Evolutionary conservation across 495 filamentous ascomycete species (phyloP).

Genomic region (Neurospora sp.): DNA sequence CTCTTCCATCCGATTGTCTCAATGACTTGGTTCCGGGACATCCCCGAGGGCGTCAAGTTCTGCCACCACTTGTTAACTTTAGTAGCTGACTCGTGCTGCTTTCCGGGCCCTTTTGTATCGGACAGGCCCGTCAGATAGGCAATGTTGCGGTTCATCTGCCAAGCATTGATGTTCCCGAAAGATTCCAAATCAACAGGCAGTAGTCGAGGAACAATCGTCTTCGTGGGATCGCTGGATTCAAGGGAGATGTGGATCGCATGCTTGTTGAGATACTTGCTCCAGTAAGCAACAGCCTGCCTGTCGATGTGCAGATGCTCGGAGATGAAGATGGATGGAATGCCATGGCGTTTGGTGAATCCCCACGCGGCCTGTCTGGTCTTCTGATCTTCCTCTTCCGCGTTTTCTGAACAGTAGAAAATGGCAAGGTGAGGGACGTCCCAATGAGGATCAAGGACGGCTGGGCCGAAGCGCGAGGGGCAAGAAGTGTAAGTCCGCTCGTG

Average conservation of each 20-base stretch:
- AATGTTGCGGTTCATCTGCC: slow-evolving; percentile 66
- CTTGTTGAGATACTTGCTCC: slow-evolving; percentile 19
- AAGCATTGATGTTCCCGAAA: slow-evolving; percentile 60
- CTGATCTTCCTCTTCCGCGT: slow-evolving; percentile 37
- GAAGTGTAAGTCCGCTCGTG: slow-evolving; percentile 37
- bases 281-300: slow-evolving; percentile 15
- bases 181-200: slow-evolving; percentile 64
- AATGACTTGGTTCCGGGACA: background rate
- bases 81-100: background rate
- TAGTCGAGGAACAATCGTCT: slow-evolving; percentile 43
- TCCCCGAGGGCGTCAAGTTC: slow-evolving; percentile 11
- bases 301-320: slow-evolving; percentile 49
- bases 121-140: slow-evolving; percentile 51
- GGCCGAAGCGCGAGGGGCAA: slow-evolving; percentile 11
- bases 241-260: slow-evolving; percentile 55
- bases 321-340: slow-evolving; percentile 56
- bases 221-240: slow-evolving; percentile 47
- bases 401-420: slow-evolving; percentile 53
- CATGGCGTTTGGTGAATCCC: slow-evolving; percentile 55
- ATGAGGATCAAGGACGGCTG: slow-evolving; percentile 28
- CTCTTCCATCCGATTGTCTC: slow-evolving; percentile 1
- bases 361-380: slow-evolving; percentile 46
- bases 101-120: slow-evolving; percentile 15
- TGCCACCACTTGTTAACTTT: slow-evolving; percentile 19
- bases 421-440: slow-evolving; percentile 66